These are phyloP conservation scores for Yamadazyma nakazawae DNA, from an alignment of 805 yeast genomes.

Conservation along the genomic window DNA sequence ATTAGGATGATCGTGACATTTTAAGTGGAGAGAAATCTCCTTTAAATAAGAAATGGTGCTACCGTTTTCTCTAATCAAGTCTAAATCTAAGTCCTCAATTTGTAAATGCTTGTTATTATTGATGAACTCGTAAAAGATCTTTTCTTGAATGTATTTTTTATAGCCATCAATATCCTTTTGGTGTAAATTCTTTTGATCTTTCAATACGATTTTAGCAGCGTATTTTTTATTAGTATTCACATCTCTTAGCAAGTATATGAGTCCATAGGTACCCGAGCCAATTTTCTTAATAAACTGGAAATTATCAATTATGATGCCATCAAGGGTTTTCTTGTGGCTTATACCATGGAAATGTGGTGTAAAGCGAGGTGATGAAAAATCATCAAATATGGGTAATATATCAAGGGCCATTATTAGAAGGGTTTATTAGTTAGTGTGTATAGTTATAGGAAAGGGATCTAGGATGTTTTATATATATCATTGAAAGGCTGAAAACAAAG, in stretches of 20 bases:
- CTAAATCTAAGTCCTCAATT: slow-evolving; percentile 19
- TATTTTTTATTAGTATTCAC: slow-evolving; percentile 44
- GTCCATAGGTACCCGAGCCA: slow-evolving; percentile 86
- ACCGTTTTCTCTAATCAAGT: slow-evolving; percentile 24
- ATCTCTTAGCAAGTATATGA: slow-evolving; percentile 69
- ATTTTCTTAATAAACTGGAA: slow-evolving; percentile 48
- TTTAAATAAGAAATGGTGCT: slow-evolving; percentile 39
- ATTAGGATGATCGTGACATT: slow-evolving; percentile 76
- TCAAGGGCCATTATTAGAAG: slow-evolving; percentile 12
- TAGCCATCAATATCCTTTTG: slow-evolving; percentile 29
- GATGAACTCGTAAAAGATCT: slow-evolving; percentile 16
- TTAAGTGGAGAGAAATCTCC: slow-evolving; percentile 72
- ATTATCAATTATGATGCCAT: slow-evolving; percentile 15
- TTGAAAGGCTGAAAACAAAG: slow-evolving; percentile 3
- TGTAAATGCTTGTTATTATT: slow-evolving; percentile 16
- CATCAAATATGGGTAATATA: slow-evolving; percentile 14
- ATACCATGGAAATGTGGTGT: slow-evolving; percentile 5
- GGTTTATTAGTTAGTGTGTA: neutral
- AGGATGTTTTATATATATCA: slow-evolving; percentile 2
- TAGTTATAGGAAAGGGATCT: neutral
- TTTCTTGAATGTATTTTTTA: slow-evolving; percentile 27
- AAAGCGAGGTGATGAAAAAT: slow-evolving; percentile 5
- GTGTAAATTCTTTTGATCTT: slow-evolving; percentile 33
- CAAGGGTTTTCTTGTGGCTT: slow-evolving; percentile 1
- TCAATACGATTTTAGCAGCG: slow-evolving; percentile 72